These are phyloP conservation scores for Blastobotrys ciferrii DNA, from an alignment of 1,139 yeast species.

Conservation along the genomic window DNA sequence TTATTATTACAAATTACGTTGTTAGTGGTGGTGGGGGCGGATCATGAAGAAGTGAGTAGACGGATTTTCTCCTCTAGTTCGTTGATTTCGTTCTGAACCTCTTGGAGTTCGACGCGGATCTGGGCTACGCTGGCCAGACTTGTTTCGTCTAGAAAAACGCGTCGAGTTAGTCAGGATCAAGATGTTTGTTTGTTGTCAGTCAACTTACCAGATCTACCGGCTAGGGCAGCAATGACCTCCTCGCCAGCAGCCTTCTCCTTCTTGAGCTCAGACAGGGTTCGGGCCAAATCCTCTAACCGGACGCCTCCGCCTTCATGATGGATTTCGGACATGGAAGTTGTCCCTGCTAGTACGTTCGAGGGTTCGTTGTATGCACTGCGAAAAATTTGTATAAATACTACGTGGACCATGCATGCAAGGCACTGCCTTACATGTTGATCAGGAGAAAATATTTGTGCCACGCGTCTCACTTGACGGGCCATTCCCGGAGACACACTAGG, in stretches of 20 bases:
- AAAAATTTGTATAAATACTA: not conserved
- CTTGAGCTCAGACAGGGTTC: constrained; percentile 21
- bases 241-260: constrained; percentile 24
- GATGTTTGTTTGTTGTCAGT: not conserved
- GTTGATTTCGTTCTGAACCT: constrained; percentile 22
- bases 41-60: constrained; percentile 4
- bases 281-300: constrained; percentile 14
- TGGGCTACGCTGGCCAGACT: constrained; percentile 23
- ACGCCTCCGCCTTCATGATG: constrained; percentile 14
- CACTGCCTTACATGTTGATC: constrained; percentile 8
- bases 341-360: not conserved
- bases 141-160: constrained; percentile 18
- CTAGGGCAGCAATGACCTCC: constrained; percentile 22
- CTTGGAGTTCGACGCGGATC: constrained; percentile 22
- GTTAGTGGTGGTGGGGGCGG: not conserved
- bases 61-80: constrained; percentile 22
- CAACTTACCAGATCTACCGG: constrained; percentile 22
- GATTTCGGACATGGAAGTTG: constrained; percentile 11
- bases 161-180: constrained; percentile 1
- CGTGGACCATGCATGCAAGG: constrained; percentile 6
- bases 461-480: not conserved
- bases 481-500: not conserved
- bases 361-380: not conserved
- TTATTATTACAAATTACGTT: not conserved
- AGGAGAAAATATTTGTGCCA: not conserved